A percentile compares a stretch with the other conserved stretches of the same genome.
Conservation (phyloP, 2,329 filamentous ascomycete genomes). For the Xylariaceae sp. region DNA sequence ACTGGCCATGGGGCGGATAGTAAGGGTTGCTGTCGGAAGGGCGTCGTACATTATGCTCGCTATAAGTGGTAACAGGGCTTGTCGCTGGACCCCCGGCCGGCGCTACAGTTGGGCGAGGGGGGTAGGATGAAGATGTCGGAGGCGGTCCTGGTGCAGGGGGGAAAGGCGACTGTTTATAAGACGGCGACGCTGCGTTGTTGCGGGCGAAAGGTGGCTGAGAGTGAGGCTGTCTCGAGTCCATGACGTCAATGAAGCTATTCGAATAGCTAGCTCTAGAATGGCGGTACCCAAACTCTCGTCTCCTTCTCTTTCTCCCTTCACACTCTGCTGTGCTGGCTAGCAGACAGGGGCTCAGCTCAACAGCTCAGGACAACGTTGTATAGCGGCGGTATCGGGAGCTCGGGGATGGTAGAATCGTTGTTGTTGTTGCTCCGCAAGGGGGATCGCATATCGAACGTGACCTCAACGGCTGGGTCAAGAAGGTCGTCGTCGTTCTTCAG, state of each 20-base stretch:
- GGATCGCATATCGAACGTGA: conserved; percentile 11
- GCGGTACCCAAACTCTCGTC: neutral
- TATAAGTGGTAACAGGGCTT: conserved; percentile 22
- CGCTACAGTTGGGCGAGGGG: conserved; percentile 23
- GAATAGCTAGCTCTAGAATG: too few relatives aligned
- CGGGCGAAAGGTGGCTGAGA: conserved; percentile 26
- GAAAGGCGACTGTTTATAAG: conserved; percentile 25
- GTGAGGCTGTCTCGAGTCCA: conserved; percentile 27
- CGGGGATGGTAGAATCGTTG: too few relatives aligned
- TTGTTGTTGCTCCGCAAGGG: conserved; percentile 1
- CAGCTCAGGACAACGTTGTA: too few relatives aligned
- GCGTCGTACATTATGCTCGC: conserved; percentile 27
- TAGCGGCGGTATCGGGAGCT: too few relatives aligned
- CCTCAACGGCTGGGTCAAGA: neutral
- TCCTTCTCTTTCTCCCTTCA: neutral
- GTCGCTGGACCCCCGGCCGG: conserved; percentile 20
- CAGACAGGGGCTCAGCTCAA: neutral
- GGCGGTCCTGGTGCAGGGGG: conserved; percentile 13
- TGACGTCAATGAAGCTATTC: conserved; percentile 7
- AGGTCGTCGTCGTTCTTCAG: neutral
- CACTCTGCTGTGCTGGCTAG: neutral
- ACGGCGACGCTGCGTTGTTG: conserved; percentile 23
- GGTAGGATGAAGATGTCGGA: conserved; percentile 21
- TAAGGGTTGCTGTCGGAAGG: conserved; percentile 27
- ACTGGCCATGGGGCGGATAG: conserved; percentile 29